phyloP scores from a whole-genome alignment of 495 filamentous ascomycete species.

The Hyaloscypha hepaticicola region DNA sequence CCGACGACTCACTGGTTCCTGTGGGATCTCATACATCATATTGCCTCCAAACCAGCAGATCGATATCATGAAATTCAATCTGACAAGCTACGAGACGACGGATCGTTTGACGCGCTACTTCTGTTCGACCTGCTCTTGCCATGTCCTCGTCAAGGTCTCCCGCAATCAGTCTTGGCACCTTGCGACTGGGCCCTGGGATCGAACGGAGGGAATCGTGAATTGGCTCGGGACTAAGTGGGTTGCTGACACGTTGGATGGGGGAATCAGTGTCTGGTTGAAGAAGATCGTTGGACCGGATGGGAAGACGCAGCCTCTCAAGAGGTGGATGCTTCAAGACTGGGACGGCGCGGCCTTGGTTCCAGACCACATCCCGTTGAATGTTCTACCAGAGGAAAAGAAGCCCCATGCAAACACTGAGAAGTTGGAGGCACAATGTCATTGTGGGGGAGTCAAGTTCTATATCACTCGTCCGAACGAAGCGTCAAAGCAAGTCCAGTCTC shows the following conservation, averaged over 20 bases:
- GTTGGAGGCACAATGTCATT: conserved; percentile 42
- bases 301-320: conserved; percentile 38
- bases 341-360: conserved; percentile 38
- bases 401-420: conserved; percentile 25
- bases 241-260: conserved; percentile 32
- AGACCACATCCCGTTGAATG: conserved; percentile 37
- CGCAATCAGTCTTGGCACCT: conserved; percentile 27
- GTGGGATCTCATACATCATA: conserved; percentile 53
- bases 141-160: conserved; percentile 49
- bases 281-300: conserved; percentile 41
- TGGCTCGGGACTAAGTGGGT: conserved; percentile 45
- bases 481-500: conserved; percentile 44
- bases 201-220: conserved; percentile 31
- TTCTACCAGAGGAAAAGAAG: conserved; percentile 32
- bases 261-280: conserved; percentile 43
- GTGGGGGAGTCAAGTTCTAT: conserved; percentile 46
- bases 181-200: conserved; percentile 28
- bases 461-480: conserved; percentile 36
- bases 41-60: conserved; percentile 36
- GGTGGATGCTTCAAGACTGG: conserved; percentile 32
- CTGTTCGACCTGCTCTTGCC: conserved; percentile 67
- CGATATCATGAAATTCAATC: conserved; percentile 33
- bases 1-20: conserved; percentile 56
- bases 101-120: conserved; percentile 57
- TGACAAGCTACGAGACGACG: conserved; percentile 50